Evolutionary conservation across 352 stramenopile genomes (phyloP), one percentile per base, ranked within the genome.

Genomic region (Paralagenidium karlingii): DNA sequence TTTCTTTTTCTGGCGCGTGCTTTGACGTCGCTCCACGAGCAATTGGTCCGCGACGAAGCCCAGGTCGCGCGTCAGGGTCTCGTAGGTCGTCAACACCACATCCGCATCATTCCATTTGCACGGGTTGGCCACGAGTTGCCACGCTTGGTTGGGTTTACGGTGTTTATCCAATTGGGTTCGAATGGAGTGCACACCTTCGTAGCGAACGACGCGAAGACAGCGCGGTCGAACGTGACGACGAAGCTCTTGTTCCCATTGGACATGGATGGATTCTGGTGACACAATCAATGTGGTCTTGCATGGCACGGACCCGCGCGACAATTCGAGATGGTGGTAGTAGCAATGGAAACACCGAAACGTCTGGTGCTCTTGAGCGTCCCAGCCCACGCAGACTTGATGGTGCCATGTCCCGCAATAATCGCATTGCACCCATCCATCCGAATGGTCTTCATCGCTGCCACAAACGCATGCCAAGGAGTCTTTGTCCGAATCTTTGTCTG

Each of bases 231-330:
- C 76, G 50, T 97, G 87, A 6, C 68, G 60, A 34, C 64, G 62
- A 28, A 96, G 68, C 49, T 97, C 90, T 2, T 55, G 53, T 24
- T 83, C 54, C 90, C 90, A 97, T 51, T 97, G 90, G 24, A 68
- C 51, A 29, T 92, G 53, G 45, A 97, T 97, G 15, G 88, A 66
- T 39, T 84, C 60, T 3, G 90, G 90, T 2, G 82, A 94, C 1
- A 97, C 83, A 33, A 97, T 96, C n/a, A 97, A 55, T 18, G 87
- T 97, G 8, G 81, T 79, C 50, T 79, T 74, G 51, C 59, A 66
- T 3, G 55, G 32, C 15, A 78, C n/a, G n/a, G n/a, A n/a, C n/a
- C n/a, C n/a, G n/a, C n/a, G n/a, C n/a, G n/a, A 59, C 21, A 45
- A 38, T 21, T 67, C 47, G 4, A 54, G 45, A 21, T 78, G 48